Evolutionary conservation across 495 filamentous ascomycete species (phyloP).

Genomic region (Aspergillus hancockii): DNA sequence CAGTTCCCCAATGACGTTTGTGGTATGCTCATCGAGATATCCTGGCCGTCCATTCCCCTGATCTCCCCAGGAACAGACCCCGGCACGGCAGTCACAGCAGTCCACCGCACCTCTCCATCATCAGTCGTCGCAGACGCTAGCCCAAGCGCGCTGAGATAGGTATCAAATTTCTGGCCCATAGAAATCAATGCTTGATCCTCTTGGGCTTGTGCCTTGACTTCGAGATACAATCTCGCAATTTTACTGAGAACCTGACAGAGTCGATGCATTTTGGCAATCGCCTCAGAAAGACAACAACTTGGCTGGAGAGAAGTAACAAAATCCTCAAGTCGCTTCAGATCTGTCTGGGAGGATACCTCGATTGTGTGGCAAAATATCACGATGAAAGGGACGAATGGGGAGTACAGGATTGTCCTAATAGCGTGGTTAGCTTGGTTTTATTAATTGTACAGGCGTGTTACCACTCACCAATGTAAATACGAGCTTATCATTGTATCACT

Average conservation of each 20-base stretch:
- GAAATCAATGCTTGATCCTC: constrained; percentile 46
- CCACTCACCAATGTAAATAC: constrained; percentile 61
- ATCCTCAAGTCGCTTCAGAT: constrained; percentile 53
- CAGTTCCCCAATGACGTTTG: too few species aligned
- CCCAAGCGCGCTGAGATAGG: constrained; percentile 63
- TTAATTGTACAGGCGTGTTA: constrained; percentile 5
- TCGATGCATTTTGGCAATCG: constrained; percentile 58
- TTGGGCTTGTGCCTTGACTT: constrained; percentile 49
- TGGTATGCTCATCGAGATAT: too few species aligned
- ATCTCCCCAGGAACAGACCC: constrained; percentile 18
- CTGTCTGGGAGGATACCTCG: constrained; percentile 42
- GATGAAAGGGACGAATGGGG: constrained; percentile 69
- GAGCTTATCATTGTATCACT: constrained; percentile 46
- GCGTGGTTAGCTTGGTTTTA: neutral
- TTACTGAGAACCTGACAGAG: constrained; percentile 62
- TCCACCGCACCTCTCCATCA: constrained; percentile 15
- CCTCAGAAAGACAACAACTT: constrained; percentile 51
- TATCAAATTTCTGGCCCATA: constrained; percentile 62
- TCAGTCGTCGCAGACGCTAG: constrained; percentile 49
- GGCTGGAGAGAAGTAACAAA: constrained; percentile 60
- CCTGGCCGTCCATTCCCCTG: too few species aligned
- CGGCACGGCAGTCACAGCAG: constrained; percentile 10
- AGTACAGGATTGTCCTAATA: constrained; percentile 60
- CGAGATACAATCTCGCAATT: constrained; percentile 62
- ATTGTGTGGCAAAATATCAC: constrained; percentile 71